Evolutionary conservation across 345 rosid genomes (phyloP).

Genomic region (Tarenaya hassleriana): DNA sequence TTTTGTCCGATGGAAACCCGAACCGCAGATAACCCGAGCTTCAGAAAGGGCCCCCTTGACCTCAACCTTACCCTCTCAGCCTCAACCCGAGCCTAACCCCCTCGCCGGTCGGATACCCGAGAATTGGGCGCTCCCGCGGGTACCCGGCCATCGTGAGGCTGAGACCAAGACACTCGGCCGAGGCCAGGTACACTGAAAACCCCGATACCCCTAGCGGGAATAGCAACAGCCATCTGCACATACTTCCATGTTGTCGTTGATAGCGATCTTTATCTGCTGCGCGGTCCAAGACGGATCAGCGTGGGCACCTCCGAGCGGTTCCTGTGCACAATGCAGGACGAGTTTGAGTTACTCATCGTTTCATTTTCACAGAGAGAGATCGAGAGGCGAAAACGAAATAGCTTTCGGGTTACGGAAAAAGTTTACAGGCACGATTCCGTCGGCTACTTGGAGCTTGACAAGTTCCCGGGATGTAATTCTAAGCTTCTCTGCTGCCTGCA

Average conservation of each 20-base stretch:
- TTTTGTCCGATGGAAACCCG: no score
- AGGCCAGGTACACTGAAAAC: no score
- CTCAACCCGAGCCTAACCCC: no score
- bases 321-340: slow-evolving; percentile 44
- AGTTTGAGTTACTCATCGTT: slow-evolving; percentile 2
- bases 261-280: slow-evolving; percentile 71
- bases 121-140: no score
- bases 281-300: slow-evolving; percentile 89
- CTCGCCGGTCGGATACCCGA: no score
- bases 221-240: slow-evolving; percentile 27
- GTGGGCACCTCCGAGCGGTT: slow-evolving; percentile 95
- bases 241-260: slow-evolving; percentile 74
- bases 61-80: no score
- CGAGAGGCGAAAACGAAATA: slow-evolving; percentile 11
- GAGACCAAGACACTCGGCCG: no score
- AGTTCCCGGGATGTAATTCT: slow-evolving; percentile 75
- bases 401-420: slow-evolving; percentile 9
- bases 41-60: no score
- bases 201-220: slow-evolving; percentile 15
- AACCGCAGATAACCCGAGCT: no score
- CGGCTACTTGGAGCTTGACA: slow-evolving; percentile 68
- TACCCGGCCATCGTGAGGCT: no score
- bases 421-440: slow-evolving; percentile 85
- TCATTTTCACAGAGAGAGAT: slow-evolving; percentile 5
- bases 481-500: slow-evolving; percentile 91